Percentiles rank a stretch among this genome's conserved stretches.
These are phyloP conservation scores for Cucumis hystrix DNA, from an alignment of 306 rosid genomes.

Conservation along the genomic window DNA sequence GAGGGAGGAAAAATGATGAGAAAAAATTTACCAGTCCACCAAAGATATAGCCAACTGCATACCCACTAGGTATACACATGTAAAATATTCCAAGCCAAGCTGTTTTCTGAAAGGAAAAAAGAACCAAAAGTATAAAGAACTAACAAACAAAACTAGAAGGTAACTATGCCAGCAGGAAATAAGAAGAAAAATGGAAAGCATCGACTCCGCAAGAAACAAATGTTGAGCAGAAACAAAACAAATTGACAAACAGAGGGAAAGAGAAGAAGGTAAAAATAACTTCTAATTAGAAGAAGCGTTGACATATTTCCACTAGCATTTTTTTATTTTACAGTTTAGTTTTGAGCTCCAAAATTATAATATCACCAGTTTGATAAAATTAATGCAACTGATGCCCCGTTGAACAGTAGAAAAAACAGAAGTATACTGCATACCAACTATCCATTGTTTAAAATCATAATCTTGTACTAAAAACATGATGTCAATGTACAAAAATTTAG, in stretches of 20 bases:
- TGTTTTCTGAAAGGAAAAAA: conserved; percentile 44
- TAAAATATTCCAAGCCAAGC: conserved; percentile 90
- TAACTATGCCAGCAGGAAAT: not conserved
- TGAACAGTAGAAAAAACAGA: no score
- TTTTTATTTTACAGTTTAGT: not conserved
- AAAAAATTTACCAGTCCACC: conserved; percentile 74
- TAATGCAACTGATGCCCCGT: no score
- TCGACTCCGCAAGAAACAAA: not conserved
- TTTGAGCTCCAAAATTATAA: not conserved
- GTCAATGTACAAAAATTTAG: no score
- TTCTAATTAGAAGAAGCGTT: not conserved
- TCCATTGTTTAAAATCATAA: not conserved
- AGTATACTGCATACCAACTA: not conserved
- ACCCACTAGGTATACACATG: conserved; percentile 96
- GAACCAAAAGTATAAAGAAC: conserved; percentile 1
- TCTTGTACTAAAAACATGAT: not conserved
- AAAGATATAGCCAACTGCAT: conserved; percentile 83
- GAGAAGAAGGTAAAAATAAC: not conserved
- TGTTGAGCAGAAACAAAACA: not conserved
- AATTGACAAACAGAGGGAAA: not conserved
- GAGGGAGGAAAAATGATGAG: not conserved
- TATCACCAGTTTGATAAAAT: not conserved
- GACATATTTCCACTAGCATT: not conserved
- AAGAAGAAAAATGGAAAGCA: not conserved
- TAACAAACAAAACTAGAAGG: conserved; percentile 7